Evolutionary conservation across 2,329 filamentous ascomycete species (phyloP).

Genomic region (Alternaria atra): DNA sequence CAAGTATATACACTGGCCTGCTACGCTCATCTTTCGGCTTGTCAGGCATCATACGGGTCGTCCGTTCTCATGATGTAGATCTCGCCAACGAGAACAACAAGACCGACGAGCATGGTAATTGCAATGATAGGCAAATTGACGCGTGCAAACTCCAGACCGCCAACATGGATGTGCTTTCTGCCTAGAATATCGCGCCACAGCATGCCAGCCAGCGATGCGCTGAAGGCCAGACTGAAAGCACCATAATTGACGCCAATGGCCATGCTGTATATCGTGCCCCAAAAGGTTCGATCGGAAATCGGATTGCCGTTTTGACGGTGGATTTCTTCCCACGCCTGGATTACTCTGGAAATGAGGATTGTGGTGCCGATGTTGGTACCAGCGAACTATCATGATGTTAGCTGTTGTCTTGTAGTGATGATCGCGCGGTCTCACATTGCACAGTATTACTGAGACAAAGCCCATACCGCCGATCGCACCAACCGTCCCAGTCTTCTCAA

Average conservation of each 20-base stretch:
- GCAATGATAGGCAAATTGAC: slow-evolving; percentile 77
- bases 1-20: neutral
- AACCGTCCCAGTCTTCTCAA: slow-evolving; percentile 72
- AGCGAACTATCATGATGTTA: slow-evolving; percentile 65
- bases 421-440: slow-evolving; percentile 67
- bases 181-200: slow-evolving; percentile 76
- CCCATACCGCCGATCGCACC: slow-evolving; percentile 77
- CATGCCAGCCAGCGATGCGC: slow-evolving; percentile 74
- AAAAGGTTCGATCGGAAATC: slow-evolving; percentile 73
- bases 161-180: slow-evolving; percentile 73
- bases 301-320: slow-evolving; percentile 57
- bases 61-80: slow-evolving; percentile 65
- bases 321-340: slow-evolving; percentile 73
- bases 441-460: slow-evolving; percentile 74
- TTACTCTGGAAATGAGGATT: slow-evolving; percentile 74
- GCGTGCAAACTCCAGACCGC: slow-evolving; percentile 70
- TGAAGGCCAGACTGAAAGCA: slow-evolving; percentile 76
- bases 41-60: slow-evolving; percentile 14
- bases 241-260: slow-evolving; percentile 78
- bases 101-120: slow-evolving; percentile 72
- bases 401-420: neutral
- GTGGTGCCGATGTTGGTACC: slow-evolving; percentile 81
- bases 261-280: slow-evolving; percentile 76
- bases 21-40: neutral
- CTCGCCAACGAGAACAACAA: slow-evolving; percentile 68